Evolutionary conservation across 164 flowering plant genomes (phyloP).

Genomic region (Pachysandra terminalis): DNA sequence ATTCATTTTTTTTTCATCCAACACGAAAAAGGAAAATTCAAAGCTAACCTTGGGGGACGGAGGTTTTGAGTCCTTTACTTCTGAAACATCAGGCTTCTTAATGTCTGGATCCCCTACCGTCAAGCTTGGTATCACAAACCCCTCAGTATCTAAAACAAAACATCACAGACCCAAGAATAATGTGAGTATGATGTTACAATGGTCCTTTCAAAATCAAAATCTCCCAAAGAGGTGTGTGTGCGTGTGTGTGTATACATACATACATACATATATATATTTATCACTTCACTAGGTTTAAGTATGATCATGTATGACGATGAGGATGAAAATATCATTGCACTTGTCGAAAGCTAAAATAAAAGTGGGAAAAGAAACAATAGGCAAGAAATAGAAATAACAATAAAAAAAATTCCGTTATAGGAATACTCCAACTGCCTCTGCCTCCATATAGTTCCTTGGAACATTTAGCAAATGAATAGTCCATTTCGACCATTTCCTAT

Average conservation of each 20-base stretch:
- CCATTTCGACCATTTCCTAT: background rate
- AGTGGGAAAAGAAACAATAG: too few species aligned
- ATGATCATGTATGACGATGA: background rate
- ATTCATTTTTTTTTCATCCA: too few species aligned
- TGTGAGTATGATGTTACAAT: background rate
- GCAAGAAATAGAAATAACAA: too few species aligned
- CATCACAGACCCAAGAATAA: background rate
- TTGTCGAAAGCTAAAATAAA: too few species aligned
- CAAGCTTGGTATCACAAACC: conserved; percentile 84
- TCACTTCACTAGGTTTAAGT: too few species aligned
- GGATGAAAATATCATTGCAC: background rate
- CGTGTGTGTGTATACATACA: too few species aligned
- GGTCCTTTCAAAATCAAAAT: background rate
- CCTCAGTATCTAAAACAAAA: conserved; percentile 70
- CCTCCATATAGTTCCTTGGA: background rate
- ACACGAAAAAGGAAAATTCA: background rate
- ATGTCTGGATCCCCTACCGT: conserved; percentile 43
- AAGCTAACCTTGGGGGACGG: conserved; percentile 48
- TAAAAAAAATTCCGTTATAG: too few species aligned
- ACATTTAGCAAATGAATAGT: background rate
- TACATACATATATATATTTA: too few species aligned
- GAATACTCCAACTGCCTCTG: background rate
- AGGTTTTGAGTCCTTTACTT: conserved; percentile 28
- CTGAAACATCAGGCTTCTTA: conserved; percentile 29
- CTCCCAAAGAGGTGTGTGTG: too few species aligned